These are phyloP conservation scores for Phyllostachys edulis DNA, from an alignment of 176 grass and related monocot genomes.

Conservation along the genomic window DNA sequence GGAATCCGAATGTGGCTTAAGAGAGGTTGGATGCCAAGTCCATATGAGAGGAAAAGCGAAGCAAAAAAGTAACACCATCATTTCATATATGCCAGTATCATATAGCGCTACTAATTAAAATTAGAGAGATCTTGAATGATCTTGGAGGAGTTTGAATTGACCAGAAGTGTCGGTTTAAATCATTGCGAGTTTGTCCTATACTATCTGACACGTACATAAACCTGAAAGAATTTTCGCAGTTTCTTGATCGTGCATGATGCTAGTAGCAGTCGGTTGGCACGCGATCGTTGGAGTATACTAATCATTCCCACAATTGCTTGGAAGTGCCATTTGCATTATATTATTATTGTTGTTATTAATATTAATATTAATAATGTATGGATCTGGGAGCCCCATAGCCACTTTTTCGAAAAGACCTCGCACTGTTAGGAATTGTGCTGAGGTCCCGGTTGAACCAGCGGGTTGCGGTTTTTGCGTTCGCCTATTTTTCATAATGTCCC, in stretches of 20 bases:
- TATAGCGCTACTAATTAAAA: neutral
- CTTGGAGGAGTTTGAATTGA: neutral
- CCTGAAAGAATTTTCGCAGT: neutral
- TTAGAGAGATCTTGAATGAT: neutral
- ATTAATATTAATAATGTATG: too few species aligned
- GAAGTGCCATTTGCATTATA: neutral
- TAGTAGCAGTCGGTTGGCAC: neutral
- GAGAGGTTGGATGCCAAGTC: neutral
- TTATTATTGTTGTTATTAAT: neutral
- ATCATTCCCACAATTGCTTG: slow-evolving; percentile 1
- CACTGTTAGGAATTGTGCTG: too few species aligned
- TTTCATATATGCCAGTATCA: neutral
- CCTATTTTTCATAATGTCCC: too few species aligned
- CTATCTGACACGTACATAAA: neutral
- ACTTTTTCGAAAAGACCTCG: too few species aligned
- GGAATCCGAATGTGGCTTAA: neutral
- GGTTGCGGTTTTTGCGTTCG: too few species aligned
- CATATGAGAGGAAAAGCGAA: neutral
- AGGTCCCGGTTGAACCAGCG: too few species aligned
- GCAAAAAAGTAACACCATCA: neutral
- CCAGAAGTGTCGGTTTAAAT: neutral
- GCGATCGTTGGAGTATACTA: neutral
- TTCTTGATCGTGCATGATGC: neutral
- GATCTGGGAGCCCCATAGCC: too few species aligned
- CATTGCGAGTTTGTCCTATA: neutral